Evolutionary conservation across 129 eudicot species (phyloP).

Genomic region (Mikania micrantha): DNA sequence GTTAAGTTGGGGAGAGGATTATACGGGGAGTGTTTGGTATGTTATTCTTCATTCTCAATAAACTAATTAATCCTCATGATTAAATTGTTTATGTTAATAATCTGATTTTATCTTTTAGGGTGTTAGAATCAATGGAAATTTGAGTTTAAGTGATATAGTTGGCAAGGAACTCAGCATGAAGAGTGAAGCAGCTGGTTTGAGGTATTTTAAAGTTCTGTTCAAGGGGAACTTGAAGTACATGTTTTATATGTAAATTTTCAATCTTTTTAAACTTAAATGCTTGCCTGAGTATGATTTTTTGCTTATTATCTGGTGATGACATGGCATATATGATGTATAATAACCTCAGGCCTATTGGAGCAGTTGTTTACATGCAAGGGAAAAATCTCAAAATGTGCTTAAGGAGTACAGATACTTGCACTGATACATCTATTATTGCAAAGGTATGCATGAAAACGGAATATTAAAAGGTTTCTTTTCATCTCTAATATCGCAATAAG

Average conservation of each 20-base stretch:
- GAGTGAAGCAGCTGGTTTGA: slow-evolving; percentile 76
- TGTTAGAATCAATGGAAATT: slow-evolving; percentile 50
- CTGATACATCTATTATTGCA: slow-evolving; percentile 81
- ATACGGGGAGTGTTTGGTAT: slow-evolving; percentile 88
- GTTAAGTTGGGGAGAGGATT: slow-evolving; percentile 75
- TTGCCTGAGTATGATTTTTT: background rate
- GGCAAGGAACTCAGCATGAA: slow-evolving; percentile 65
- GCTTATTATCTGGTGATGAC: background rate
- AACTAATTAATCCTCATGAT: background rate
- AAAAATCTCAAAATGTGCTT: slow-evolving; percentile 85
- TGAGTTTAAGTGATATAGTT: slow-evolving; percentile 59
- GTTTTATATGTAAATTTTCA: background rate
- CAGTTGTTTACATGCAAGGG: slow-evolving; percentile 85
- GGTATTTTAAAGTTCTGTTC: slow-evolving; percentile 35
- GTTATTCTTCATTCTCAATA: background rate
- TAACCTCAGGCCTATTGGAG: slow-evolving; percentile 76
- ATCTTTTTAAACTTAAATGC: background rate
- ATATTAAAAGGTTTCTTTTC: background rate
- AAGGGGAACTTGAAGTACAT: background rate
- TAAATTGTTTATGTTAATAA: background rate
- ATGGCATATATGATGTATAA: background rate
- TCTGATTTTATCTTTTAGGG: slow-evolving; percentile 40
- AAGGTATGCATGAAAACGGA: slow-evolving; percentile 45
- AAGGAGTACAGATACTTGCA: slow-evolving; percentile 53
- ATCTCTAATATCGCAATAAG: background rate